Percentiles rank a stretch among this genome's conserved stretches.
These are phyloP conservation scores for Vitis hybrid DNA, from an alignment of 177 flowering plant genomes.

Conservation along the genomic window DNA sequence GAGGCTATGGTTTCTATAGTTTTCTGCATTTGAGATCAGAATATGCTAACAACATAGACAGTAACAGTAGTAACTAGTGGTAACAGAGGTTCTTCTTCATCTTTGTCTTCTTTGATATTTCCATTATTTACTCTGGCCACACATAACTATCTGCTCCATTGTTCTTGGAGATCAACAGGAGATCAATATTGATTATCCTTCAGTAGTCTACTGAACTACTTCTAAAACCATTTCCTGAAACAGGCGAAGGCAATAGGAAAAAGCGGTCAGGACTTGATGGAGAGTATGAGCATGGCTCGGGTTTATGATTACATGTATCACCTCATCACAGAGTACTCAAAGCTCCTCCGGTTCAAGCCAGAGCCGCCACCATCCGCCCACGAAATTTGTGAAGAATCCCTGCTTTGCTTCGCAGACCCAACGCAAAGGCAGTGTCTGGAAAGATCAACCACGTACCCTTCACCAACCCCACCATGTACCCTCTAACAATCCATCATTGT, in stretches of 20 bases:
- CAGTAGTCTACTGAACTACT: too few relatives aligned
- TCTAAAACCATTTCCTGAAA: too few relatives aligned
- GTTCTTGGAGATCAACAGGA: too few relatives aligned
- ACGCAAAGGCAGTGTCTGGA: constrained; percentile 48
- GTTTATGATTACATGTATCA: constrained; percentile 89
- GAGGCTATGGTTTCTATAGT: too few relatives aligned
- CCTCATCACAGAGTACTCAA: constrained; percentile 68
- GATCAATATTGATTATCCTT: too few relatives aligned
- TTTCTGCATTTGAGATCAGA: too few relatives aligned
- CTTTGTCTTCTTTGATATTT: too few relatives aligned
- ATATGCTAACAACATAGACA: too few relatives aligned
- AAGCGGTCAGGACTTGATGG: constrained; percentile 70
- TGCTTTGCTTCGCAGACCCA: constrained; percentile 71
- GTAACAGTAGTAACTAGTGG: too few relatives aligned
- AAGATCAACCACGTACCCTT: constrained; percentile 35
- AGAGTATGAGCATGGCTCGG: constrained; percentile 52
- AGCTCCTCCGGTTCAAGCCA: constrained; percentile 72
- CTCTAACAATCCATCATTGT: constrained; percentile 21
- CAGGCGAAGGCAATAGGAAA: constrained; percentile 82
- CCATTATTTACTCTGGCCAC: too few relatives aligned
- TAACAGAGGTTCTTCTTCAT: too few relatives aligned
- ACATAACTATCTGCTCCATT: too few relatives aligned
- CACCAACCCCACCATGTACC: constrained; percentile 54
- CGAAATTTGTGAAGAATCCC: constrained; percentile 55
- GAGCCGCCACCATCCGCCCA: constrained; percentile 51